These are phyloP conservation scores for Malus hybrid DNA, from an alignment of 331 rosid genomes.

Conservation along the genomic window DNA sequence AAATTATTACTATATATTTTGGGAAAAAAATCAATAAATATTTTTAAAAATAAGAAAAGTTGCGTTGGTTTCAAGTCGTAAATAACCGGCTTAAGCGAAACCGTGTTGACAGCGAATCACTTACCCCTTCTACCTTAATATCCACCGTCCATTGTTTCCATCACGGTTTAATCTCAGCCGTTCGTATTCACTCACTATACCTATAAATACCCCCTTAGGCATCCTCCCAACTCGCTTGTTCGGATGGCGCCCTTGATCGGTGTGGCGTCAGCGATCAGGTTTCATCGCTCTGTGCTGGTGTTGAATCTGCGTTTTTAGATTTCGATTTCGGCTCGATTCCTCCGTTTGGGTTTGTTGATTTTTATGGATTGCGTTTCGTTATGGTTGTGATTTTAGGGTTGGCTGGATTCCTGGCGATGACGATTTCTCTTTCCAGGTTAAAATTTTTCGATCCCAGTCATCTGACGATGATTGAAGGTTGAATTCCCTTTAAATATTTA, in stretches of 20 bases:
- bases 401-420: neutral
- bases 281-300: neutral
- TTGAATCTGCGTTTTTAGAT: neutral
- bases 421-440: too few relatives aligned
- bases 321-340: neutral
- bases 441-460: too few relatives aligned
- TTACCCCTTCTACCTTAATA: neutral
- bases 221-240: accelerated
- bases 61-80: too few relatives aligned
- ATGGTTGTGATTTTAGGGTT: neutral
- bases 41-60: too few relatives aligned
- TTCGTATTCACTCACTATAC: neutral
- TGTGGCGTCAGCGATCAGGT: neutral
- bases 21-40: too few relatives aligned
- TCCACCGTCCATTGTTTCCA: neutral
- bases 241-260: too few relatives aligned
- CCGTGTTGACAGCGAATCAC: neutral
- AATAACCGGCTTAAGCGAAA: too few relatives aligned
- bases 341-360: neutral
- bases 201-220: neutral
- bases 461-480: too few relatives aligned
- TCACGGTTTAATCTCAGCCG: neutral
- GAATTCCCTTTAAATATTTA: too few relatives aligned
- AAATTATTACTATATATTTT: too few relatives aligned
- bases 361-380: neutral